Evolutionary conservation across 148 eudicot species (phyloP).

Genomic region (Selenicereus undatus): DNA sequence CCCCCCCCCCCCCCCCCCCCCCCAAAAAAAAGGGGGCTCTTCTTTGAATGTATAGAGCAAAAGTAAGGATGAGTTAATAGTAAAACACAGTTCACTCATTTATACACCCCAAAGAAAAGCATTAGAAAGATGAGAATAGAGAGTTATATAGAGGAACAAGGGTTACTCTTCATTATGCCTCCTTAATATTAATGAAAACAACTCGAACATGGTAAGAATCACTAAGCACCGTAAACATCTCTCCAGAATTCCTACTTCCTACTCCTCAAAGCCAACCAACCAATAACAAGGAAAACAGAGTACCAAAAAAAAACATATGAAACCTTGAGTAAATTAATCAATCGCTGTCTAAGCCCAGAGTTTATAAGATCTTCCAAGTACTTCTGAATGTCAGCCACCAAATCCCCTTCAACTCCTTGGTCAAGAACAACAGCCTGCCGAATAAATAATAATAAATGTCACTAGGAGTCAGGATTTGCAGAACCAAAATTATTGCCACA

Average conservation of each 20-base stretch:
- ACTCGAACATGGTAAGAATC: background rate
- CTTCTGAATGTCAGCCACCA: constrained; percentile 75
- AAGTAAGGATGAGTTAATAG: background rate
- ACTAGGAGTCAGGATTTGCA: constrained; percentile 1
- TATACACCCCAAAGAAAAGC: background rate
- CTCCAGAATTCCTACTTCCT: background rate
- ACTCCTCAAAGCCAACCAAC: background rate
- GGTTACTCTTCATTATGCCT: background rate
- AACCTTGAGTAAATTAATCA: constrained; percentile 82
- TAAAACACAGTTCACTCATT: background rate
- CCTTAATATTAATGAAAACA: background rate
- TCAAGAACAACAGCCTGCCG: constrained; percentile 94
- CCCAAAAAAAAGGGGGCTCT: background rate
- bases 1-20: too few species aligned
- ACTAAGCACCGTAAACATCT: background rate
- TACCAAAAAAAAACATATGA: constrained; percentile 5
- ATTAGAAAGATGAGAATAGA: background rate
- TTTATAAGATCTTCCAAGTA: constrained; percentile 72
- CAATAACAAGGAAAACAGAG: background rate
- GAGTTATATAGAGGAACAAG: background rate
- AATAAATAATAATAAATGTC: background rate
- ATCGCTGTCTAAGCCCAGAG: constrained; percentile 70
- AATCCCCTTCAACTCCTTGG: constrained; percentile 77
- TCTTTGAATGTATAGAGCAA: background rate
- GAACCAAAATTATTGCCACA: background rate